Conservation (phyloP, 495 filamentous ascomycete genomes). For the Podospora pseudocomata region DNA sequence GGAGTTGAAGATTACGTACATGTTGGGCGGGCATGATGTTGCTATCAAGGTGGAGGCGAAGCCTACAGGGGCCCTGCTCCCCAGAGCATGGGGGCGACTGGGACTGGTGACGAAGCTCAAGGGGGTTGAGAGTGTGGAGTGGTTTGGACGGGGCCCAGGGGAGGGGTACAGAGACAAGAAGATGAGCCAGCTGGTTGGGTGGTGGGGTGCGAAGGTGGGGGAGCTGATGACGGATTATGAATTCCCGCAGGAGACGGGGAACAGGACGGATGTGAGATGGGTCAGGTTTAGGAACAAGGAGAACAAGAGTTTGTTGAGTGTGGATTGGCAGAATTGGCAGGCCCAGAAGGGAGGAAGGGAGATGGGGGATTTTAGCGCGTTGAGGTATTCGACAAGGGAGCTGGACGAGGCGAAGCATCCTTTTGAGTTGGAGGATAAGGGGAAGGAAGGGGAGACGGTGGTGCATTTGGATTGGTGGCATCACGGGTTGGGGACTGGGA, state of each 20-base stretch:
- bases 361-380: conserved; percentile 45
- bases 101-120: conserved; percentile 51
- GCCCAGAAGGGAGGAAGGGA: conserved; percentile 31
- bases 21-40: conserved; percentile 40
- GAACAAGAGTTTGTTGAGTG: conserved; percentile 35
- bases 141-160: conserved; percentile 64
- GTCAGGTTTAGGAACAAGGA: conserved; percentile 42
- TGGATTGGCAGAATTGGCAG: conserved; percentile 35
- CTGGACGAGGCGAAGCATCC: conserved; percentile 58
- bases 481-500: conserved; percentile 52
- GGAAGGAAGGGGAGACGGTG: conserved; percentile 50
- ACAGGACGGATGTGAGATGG: conserved; percentile 61
- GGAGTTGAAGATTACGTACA: conserved; percentile 52
- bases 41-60: conserved; percentile 44
- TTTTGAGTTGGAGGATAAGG: conserved; percentile 50
- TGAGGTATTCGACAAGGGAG: conserved; percentile 49
- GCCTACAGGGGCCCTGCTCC: conserved; percentile 41
- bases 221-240: conserved; percentile 58
- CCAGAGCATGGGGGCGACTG: conserved; percentile 56
- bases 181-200: conserved; percentile 51
- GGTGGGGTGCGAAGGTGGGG: conserved; percentile 42
- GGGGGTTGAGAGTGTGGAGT: conserved; percentile 43
- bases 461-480: conserved; percentile 60
- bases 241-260: conserved; percentile 63
- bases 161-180: conserved; percentile 64